These are phyloP conservation scores for Cryphonectria nitschkei DNA, from an alignment of 2,329 filamentous ascomycete species.

Conservation along the genomic window DNA sequence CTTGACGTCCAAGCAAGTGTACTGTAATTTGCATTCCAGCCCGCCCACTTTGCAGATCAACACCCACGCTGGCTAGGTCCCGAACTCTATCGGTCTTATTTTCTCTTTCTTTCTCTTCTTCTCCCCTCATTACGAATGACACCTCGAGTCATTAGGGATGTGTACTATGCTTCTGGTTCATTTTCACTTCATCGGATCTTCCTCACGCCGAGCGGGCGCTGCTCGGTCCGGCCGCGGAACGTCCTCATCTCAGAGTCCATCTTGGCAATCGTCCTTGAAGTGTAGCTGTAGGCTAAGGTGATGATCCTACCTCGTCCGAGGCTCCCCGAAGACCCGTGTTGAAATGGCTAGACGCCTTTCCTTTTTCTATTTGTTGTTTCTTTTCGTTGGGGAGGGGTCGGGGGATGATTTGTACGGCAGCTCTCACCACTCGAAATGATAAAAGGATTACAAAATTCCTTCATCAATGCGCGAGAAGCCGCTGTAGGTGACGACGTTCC, in stretches of 20 bases:
- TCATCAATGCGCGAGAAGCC: background rate
- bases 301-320: background rate
- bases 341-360: constrained; percentile 1
- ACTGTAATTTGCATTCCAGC: background rate
- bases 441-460: background rate
- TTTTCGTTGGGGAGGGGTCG: too few species aligned
- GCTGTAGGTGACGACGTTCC: constrained; percentile 6
- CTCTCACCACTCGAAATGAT: too few species aligned
- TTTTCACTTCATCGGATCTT: background rate
- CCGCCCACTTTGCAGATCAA: background rate
- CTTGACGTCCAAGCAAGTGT: background rate
- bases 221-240: constrained; percentile 6
- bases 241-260: constrained; percentile 9
- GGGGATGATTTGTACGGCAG: too few species aligned
- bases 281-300: constrained; percentile 16
- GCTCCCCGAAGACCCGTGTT: constrained; percentile 18
- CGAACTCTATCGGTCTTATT: background rate
- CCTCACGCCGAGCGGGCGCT: background rate
- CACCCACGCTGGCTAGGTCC: background rate
- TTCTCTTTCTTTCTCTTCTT: background rate
- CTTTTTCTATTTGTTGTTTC: too few species aligned
- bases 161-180: background rate
- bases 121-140: background rate
- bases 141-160: background rate
- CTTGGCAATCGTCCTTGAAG: constrained; percentile 11